Evolutionary conservation across 2,329 filamentous ascomycete species (phyloP).

Genomic region (Amphichorda felina): DNA sequence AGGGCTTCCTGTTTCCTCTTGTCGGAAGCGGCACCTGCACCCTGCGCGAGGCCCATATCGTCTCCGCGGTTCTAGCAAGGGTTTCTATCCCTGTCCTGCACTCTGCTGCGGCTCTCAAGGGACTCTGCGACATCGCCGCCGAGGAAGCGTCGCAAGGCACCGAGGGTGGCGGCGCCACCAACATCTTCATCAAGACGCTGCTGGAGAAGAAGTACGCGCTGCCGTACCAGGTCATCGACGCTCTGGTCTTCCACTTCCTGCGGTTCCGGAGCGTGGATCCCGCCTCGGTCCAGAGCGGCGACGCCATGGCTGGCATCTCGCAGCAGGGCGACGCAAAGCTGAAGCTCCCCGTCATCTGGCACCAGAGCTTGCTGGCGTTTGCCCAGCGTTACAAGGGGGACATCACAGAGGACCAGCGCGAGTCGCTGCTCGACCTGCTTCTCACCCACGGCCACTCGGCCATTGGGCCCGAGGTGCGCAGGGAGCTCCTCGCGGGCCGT

Average conservation of each 20-base stretch:
- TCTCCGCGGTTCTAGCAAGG: slow-evolving; percentile 73
- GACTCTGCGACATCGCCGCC: slow-evolving; percentile 87
- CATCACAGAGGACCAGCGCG: slow-evolving; percentile 88
- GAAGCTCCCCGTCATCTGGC: slow-evolving; percentile 88
- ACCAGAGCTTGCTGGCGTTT: slow-evolving; percentile 86
- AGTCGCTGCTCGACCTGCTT: slow-evolving; percentile 79
- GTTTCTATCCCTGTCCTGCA: slow-evolving; percentile 85
- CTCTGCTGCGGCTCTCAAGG: slow-evolving; percentile 82
- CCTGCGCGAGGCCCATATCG: slow-evolving; percentile 80
- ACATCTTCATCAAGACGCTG: slow-evolving; percentile 87
- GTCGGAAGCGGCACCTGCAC: slow-evolving; percentile 81
- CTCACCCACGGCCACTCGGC: slow-evolving; percentile 73
- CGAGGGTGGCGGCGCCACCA: slow-evolving; percentile 83
- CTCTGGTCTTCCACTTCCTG: slow-evolving; percentile 91
- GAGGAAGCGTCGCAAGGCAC: slow-evolving; percentile 74
- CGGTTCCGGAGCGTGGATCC: slow-evolving; percentile 68
- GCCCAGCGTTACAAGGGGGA: slow-evolving; percentile 92
- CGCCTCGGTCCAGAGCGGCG: slow-evolving; percentile 35
- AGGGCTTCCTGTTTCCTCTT: slow-evolving; percentile 86
- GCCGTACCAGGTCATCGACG: slow-evolving; percentile 88
- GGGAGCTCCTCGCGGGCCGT: slow-evolving; percentile 78
- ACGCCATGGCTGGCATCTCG: slow-evolving; percentile 37
- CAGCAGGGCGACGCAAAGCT: slow-evolving; percentile 36
- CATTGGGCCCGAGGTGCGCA: slow-evolving; percentile 83
- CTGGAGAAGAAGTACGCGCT: slow-evolving; percentile 96